Evolutionary conservation across 2,329 filamentous ascomycete species (phyloP).

Genomic region (Coleophoma eucalyptorum): DNA sequence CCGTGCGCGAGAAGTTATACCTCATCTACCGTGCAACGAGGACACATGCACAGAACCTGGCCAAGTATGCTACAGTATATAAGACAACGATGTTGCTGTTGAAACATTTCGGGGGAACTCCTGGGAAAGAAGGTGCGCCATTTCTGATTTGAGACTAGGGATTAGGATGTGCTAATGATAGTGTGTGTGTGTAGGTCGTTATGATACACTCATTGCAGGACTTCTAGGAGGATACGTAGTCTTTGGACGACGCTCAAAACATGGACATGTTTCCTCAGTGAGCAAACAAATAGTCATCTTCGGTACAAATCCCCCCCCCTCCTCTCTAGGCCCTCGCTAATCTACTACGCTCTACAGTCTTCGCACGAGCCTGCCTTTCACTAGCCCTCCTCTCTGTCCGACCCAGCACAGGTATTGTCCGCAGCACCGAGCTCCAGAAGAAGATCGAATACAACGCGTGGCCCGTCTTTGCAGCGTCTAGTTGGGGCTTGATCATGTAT

Average conservation of each 20-base stretch:
- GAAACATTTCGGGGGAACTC: slow-evolving; percentile 54
- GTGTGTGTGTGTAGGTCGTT: slow-evolving; percentile 48
- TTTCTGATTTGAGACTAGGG: background rate
- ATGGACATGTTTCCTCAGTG: slow-evolving; percentile 72
- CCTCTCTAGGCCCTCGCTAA: background rate
- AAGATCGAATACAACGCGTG: slow-evolving; percentile 70
- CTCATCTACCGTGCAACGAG: slow-evolving; percentile 83
- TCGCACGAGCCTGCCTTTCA: slow-evolving; percentile 83
- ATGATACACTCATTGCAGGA: slow-evolving; percentile 84
- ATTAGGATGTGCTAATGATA: no score
- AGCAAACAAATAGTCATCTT: slow-evolving; percentile 98
- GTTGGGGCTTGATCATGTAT: slow-evolving; percentile 95
- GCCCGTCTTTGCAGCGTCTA: slow-evolving; percentile 87
- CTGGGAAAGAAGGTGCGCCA: slow-evolving; percentile 52
- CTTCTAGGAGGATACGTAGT: slow-evolving; percentile 88
- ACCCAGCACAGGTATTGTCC: slow-evolving; percentile 46
- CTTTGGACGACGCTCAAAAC: slow-evolving; percentile 67
- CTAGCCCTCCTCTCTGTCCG: slow-evolving; percentile 80
- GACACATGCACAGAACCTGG: slow-evolving; percentile 88
- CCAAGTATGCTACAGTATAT: slow-evolving; percentile 87
- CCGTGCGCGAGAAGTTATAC: slow-evolving; percentile 69
- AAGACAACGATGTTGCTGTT: slow-evolving; percentile 78
- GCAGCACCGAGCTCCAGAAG: slow-evolving; percentile 38
- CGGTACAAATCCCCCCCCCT: slow-evolving; percentile 19
- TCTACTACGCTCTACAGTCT: slow-evolving; percentile 47